These are phyloP conservation scores for Fusarium multiceps DNA, from an alignment of 2,329 filamentous ascomycete species.

Conservation along the genomic window DNA sequence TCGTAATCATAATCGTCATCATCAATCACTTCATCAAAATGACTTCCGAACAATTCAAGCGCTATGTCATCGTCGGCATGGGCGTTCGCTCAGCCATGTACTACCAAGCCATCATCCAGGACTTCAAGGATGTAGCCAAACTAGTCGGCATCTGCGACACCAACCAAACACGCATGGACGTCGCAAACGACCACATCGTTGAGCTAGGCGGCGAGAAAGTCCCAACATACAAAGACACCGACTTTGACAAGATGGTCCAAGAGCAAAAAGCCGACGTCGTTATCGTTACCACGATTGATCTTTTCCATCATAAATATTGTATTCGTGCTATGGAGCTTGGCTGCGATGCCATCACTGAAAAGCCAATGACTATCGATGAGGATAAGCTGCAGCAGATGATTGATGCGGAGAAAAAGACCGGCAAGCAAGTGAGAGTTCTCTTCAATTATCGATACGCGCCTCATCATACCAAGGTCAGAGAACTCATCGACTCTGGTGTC, in stretches of 20 bases:
- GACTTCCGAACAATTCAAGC: constrained; percentile 47
- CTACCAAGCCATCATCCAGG: constrained; percentile 66
- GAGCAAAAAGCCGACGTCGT: constrained; percentile 69
- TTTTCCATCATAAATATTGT: constrained; percentile 70
- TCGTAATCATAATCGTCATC: neutral
- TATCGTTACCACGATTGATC: constrained; percentile 72
- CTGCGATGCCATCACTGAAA: constrained; percentile 70
- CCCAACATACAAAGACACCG: constrained; percentile 64
- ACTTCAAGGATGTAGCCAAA: constrained; percentile 60
- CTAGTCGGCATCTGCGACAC: constrained; percentile 70
- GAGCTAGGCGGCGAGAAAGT: constrained; percentile 60
- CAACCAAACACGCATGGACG: constrained; percentile 69
- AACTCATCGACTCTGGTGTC: constrained; percentile 63
- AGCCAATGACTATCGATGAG: constrained; percentile 73
- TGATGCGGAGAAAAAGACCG: constrained; percentile 44
- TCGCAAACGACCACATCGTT: constrained; percentile 62
- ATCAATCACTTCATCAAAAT: neutral
- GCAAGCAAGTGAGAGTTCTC: constrained; percentile 64
- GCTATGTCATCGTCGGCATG: constrained; percentile 68
- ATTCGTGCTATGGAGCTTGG: constrained; percentile 68
- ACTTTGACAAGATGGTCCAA: constrained; percentile 68
- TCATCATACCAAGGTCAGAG: constrained; percentile 69
- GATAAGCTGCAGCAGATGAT: constrained; percentile 62
- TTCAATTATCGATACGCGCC: constrained; percentile 75
- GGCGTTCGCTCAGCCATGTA: constrained; percentile 69